A percentile compares a stretch with the other conserved stretches of the same genome.
Conservation (phyloP, 164 flowering plant genomes). For the Nymphaea thermarum region DNA sequence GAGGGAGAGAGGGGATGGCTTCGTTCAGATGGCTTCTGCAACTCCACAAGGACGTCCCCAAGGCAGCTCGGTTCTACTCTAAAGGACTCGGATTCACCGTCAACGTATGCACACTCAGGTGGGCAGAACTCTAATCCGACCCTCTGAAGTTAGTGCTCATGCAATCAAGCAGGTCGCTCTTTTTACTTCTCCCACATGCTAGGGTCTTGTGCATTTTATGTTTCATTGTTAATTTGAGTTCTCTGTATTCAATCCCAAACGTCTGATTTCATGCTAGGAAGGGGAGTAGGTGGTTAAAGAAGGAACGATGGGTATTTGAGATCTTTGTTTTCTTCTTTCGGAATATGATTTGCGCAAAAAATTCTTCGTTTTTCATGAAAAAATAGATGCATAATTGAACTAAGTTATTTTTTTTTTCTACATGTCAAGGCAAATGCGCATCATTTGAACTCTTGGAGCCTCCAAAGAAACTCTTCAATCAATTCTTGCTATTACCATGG, state of each 20-base stretch:
- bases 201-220: no score
- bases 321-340: no score
- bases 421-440: no score
- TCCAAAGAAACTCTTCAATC: no score
- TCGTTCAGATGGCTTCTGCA: constrained; percentile 80
- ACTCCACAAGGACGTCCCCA: constrained; percentile 94
- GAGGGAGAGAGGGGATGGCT: constrained; percentile 22
- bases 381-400: no score
- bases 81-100: constrained; percentile 77
- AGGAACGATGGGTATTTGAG: no score
- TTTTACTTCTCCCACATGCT: constrained; percentile 1
- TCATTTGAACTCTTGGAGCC: no score
- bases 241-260: neutral
- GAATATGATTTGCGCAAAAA: no score
- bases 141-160: constrained; percentile 80
- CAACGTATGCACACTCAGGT: constrained; percentile 76
- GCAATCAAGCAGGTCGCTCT: constrained; percentile 50
- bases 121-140: constrained; percentile 94
- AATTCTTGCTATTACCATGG: no score
- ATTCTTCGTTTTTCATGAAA: no score
- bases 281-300: neutral
- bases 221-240: neutral
- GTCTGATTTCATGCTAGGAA: neutral
- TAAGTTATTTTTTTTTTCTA: no score
- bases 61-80: constrained; percentile 83